Percentiles rank a stretch among this genome's conserved stretches.
Conservation (phyloP, 1,284 basidiomycete genomes). For the Neonothopanus nambi region DNA sequence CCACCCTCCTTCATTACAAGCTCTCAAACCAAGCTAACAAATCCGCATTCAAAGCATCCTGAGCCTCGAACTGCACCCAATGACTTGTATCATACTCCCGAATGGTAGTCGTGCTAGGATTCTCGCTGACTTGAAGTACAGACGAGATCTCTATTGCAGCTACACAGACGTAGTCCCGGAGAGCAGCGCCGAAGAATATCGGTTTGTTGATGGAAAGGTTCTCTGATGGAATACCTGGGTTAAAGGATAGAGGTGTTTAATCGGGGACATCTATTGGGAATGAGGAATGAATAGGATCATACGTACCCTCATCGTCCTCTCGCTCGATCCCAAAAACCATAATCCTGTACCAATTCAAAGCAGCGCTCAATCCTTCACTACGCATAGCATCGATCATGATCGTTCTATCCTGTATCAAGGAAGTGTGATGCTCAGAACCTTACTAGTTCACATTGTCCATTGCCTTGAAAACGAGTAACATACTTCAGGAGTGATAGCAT, state of each 20-base stretch:
- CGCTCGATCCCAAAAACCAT: neutral
- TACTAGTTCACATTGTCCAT: slow-evolving; percentile 18
- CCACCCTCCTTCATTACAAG: no score
- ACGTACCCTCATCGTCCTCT: slow-evolving; percentile 19
- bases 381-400: no score
- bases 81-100: no score
- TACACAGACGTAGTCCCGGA: slow-evolving; percentile 29
- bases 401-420: no score
- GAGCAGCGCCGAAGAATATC: slow-evolving; percentile 34
- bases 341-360: slow-evolving; percentile 16
- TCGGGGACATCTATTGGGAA: slow-evolving; percentile 20
- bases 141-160: slow-evolving; percentile 18
- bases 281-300: neutral
- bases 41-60: no score
- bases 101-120: no score
- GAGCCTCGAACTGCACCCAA: no score
- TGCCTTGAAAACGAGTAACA: neutral
- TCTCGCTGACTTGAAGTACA: slow-evolving; percentile 19
- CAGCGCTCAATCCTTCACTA: no score
- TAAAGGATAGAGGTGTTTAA: slow-evolving; percentile 13
- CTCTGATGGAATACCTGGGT: slow-evolving; percentile 24
- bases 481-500: slow-evolving; percentile 14
- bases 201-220: slow-evolving; percentile 28
- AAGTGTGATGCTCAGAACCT: no score
- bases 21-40: no score